Conservation (phyloP, 2,329 filamentous ascomycete genomes). For the Colletotrichum somersetense region DNA sequence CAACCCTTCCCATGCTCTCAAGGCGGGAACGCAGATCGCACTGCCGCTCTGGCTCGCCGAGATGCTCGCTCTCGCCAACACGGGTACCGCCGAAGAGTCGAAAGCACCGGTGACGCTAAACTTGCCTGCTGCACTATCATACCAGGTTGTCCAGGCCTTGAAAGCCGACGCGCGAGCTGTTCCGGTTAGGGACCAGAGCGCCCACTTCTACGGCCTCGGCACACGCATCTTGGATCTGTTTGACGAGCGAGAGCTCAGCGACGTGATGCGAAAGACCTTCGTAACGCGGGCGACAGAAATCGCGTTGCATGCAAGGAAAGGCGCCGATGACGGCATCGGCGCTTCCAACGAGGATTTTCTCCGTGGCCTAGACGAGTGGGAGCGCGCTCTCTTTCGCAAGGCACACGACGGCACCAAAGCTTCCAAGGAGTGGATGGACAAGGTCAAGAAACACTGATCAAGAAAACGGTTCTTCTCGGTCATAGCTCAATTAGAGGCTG, state of each 20-base stretch:
- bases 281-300: slow-evolving; percentile 85
- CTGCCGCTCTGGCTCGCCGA: slow-evolving; percentile 95
- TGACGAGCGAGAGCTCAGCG: slow-evolving; percentile 82
- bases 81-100: slow-evolving; percentile 53
- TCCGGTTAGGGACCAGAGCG: slow-evolving; percentile 83
- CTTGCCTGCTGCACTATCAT: slow-evolving; percentile 81
- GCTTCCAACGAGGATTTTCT: slow-evolving; percentile 84
- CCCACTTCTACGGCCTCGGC: slow-evolving; percentile 89
- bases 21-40: slow-evolving; percentile 81
- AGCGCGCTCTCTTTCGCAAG: slow-evolving; percentile 80
- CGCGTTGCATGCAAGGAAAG: slow-evolving; percentile 89
- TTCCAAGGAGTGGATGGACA: slow-evolving; percentile 78
- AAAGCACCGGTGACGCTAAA: slow-evolving; percentile 82
- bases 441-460: slow-evolving; percentile 56
- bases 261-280: slow-evolving; percentile 83
- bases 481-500: not conserved
- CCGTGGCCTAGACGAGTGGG: slow-evolving; percentile 89
- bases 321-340: slow-evolving; percentile 72
- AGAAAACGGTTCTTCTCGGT: not conserved
- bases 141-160: slow-evolving; percentile 86
- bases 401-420: slow-evolving; percentile 81
- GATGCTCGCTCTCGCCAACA: slow-evolving; percentile 83
- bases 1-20: slow-evolving; percentile 78
- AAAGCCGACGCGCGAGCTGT: slow-evolving; percentile 91
- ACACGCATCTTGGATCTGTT: slow-evolving; percentile 90